Base-by-base conservation (phyloP, 768 basidiomycete species). In the Amanita rubescens region DNA sequence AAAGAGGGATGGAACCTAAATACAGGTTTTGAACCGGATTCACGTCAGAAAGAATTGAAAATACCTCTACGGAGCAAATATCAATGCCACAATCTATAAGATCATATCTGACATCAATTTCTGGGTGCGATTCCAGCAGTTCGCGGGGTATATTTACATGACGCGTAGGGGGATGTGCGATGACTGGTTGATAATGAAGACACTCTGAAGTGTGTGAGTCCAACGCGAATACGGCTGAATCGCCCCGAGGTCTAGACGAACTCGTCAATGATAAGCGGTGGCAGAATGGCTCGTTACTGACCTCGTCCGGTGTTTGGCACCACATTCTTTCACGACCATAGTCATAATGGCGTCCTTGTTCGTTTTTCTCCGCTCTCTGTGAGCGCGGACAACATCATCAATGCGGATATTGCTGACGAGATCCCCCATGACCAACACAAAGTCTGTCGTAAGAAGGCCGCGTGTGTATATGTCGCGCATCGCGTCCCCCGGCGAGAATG, bases 291-390 rank as follows among this genome's bases (percentile, higher is more conserved):
- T 53, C 41, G 45, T 44, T 15, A 67, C 79, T 51, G 58, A 87
- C 90, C 85, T 80, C 45, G 88, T 88, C 45, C 87, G 74, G 69
- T 90, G 90, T 57, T 65, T 70, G 7, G 75, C 75, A 12, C 86
- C 87, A 59, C 81, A 81, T 69, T 87, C 84, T 68, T 90, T 90
- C 54, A 90, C 87, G 12, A 91, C 92, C 76, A 98, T 92, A 24
- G 93, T 94, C 92, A 99, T 94, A 63, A 94, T 92, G 35, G 87
- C 90, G 65, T 97, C 90, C 72, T 91, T 90, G 68, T 94, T 91
- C 55, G 75, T 79, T 68, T 85, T 86, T 56, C 92, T 75, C 48
- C 93, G 74, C 66, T 89, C 88, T 75, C 87, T 93, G 73, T 97
- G 95, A 58, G 81, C 82, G 43, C 85, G 79, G 45, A 96, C 87